Percentiles rank a stretch among this genome's conserved stretches.
Evolutionary conservation across 768 basidiomycete species (phyloP).

Genomic region (Lepiota venenata): DNA sequence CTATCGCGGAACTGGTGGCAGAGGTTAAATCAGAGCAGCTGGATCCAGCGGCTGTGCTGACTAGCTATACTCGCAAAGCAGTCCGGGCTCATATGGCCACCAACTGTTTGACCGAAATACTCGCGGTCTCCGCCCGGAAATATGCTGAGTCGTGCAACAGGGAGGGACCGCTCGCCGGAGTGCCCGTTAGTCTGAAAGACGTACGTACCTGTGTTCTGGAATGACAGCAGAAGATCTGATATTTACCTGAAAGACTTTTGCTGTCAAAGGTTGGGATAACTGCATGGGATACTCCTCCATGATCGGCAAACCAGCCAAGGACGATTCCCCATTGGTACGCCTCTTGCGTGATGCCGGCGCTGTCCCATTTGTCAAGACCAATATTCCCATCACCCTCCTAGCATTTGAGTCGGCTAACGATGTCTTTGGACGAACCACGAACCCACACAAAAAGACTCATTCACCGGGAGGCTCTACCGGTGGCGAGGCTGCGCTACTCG

Average conservation of each 20-base stretch:
- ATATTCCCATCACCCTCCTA: slow-evolving; percentile 53
- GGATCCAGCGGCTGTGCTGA: slow-evolving; percentile 33
- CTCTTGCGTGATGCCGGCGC: slow-evolving; percentile 61
- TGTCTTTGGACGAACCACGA: slow-evolving; percentile 56
- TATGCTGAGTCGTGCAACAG: slow-evolving; percentile 31
- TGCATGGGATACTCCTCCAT: slow-evolving; percentile 57
- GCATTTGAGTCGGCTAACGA: slow-evolving; percentile 57
- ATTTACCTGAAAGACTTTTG: slow-evolving; percentile 34
- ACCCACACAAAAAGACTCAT: slow-evolving; percentile 54
- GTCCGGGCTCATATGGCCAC: slow-evolving; percentile 46
- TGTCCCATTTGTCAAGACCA: slow-evolving; percentile 67
- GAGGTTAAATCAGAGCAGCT: slow-evolving; percentile 26
- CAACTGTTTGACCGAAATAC: slow-evolving; percentile 61
- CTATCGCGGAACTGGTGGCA: slow-evolving; percentile 26
- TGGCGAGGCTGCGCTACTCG: slow-evolving; percentile 64
- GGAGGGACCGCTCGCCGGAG: slow-evolving; percentile 48
- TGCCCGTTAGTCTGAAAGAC: slow-evolving; percentile 62
- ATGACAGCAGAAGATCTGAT: background rate
- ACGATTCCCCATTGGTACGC: slow-evolving; percentile 47
- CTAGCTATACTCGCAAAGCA: slow-evolving; percentile 45
- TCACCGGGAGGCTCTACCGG: slow-evolving; percentile 67
- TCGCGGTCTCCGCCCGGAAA: slow-evolving; percentile 38
- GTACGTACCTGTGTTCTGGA: slow-evolving; percentile 21
- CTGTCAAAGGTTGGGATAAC: slow-evolving; percentile 52
- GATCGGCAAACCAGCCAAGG: slow-evolving; percentile 39